Evolutionary conservation across 2,329 filamentous ascomycete genomes (phyloP), one percentile per base, ranked within the genome.

Genomic region (Penicillium janthinellum): DNA sequence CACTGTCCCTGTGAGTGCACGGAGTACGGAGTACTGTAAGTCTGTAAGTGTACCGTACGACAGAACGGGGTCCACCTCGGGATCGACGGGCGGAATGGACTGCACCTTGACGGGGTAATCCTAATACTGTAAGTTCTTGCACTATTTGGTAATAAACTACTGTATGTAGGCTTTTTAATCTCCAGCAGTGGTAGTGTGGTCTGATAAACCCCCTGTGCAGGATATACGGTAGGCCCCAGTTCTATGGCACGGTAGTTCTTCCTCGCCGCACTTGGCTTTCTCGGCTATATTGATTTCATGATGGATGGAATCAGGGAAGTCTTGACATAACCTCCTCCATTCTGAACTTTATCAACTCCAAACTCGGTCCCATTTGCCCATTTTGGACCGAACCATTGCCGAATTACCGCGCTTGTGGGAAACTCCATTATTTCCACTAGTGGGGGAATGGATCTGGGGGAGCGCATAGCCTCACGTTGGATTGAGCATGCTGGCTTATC

Each of bases 301-400:
- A 47, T 47, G 31, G 44, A 47, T 47, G 25, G 44, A 31, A 31
- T 31, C 15, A 15, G 5, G 41, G 20, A 44, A 44, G 2, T 44
- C 5, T 22, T 12, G 22, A 22, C 41, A 44, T 44, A 17, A 42
- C 6, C 20, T 20, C 20, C 14, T 12, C 20, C 3, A 10, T 31
- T 6, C 31, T 31, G 22, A 14, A 25, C 44, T 17, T 11, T 7
- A 25, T 17, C 25, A 8, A 8, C 44, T 31, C 44, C 25, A 31
- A n/a, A 34, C 12, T 34, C 15, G 15, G 45, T 31, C 42, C 20
- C 56, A 14, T 54, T 56, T 41, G 14, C 56, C 58, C 45, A 34
- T 48, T 53, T 47, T 38, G 22, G 42, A 3, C 53, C 48, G 56
- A 54, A 41, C 17, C 25, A 14, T 51, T 55, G 37, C 48, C 56